Evolutionary conservation across 2,329 filamentous ascomycete species (phyloP).

Genomic region (Aspergillus quadricinctus): DNA sequence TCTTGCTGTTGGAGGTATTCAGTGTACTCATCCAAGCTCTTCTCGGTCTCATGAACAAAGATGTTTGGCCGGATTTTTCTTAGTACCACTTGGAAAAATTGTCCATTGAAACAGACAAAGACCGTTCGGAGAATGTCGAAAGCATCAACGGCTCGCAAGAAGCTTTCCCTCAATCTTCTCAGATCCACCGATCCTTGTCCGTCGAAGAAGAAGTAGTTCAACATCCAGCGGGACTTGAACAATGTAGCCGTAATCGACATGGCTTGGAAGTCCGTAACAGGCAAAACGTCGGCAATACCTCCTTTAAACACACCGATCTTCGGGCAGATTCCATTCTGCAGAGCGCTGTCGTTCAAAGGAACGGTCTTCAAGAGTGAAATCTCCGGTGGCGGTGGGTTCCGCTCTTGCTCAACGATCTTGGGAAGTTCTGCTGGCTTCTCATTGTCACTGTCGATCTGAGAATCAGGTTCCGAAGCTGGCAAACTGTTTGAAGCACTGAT

Average conservation of each 20-base stretch:
- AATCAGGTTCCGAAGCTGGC: constrained; percentile 14
- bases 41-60: constrained; percentile 50
- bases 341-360: constrained; percentile 34
- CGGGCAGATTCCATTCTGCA: constrained; percentile 48
- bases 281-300: constrained; percentile 54
- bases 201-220: constrained; percentile 57
- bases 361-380: constrained; percentile 23
- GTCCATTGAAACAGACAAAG: constrained; percentile 52
- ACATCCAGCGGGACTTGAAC: constrained; percentile 39
- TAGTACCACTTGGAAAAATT: constrained; percentile 56
- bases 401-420: neutral
- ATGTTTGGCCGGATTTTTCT: constrained; percentile 51
- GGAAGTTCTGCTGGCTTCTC: constrained; percentile 7
- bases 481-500: constrained; percentile 20
- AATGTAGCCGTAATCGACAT: constrained; percentile 34
- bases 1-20: constrained; percentile 54
- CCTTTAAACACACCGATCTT: constrained; percentile 50
- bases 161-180: constrained; percentile 43
- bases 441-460: constrained; percentile 11
- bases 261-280: constrained; percentile 49
- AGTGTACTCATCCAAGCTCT: constrained; percentile 49
- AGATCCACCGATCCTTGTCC: constrained; percentile 42
- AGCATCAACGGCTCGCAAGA: constrained; percentile 50
- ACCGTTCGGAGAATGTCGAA: constrained; percentile 65
- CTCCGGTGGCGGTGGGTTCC: constrained; percentile 9